Base-by-base conservation (phyloP, 805 yeast genomes). In the Candida taoyuanica region DNA sequence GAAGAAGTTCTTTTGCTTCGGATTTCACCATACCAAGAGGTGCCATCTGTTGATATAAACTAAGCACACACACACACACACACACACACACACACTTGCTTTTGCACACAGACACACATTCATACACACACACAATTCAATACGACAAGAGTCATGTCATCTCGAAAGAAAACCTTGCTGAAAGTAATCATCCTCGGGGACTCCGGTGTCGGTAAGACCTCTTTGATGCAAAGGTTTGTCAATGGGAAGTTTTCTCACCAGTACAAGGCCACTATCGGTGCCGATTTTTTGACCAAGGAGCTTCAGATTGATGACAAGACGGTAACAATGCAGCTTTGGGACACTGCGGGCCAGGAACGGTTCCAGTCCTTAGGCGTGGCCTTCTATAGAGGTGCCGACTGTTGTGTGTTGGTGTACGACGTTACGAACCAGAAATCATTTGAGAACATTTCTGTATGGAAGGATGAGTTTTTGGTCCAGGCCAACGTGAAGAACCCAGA, bases 271-370 rank as follows among this genome's bases (percentile, higher is more conserved):
- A 91, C 98, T 13, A 91, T 91, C 49, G 98, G 98, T 8, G 98
- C 98, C 2, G 98, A 93, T 61, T 91, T 91, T 59, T 72, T 88
- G 47, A 91, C 97, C 27, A 91, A 89, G 62, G 98, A 91, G 55
- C 76, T 91, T 43, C 67, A 73, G 19, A 76, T 93, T 42, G 98
- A 93, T 60, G 93, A 83, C 61, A 56, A 58, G 42, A 53, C 64
- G 12, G 73, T 69, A 13, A 67, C 72, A 5, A 63, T 67, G 65
- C 91, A 85, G 64, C 83, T 93, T 39, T 91, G 98, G 98, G 98
- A 91, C 59, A 91, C 98, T 30, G 98, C 98, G 7, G 98, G 98
- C 26, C 98, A 91, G 68, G 98, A 91, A 64, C 74, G 98, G 55
- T 91, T 91, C 72, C 98, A 93, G 65, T 82, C 94, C 42, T 70